Base-by-base conservation (phyloP, 2,329 filamentous ascomycete genomes). In the Fusarium sp. region DNA sequence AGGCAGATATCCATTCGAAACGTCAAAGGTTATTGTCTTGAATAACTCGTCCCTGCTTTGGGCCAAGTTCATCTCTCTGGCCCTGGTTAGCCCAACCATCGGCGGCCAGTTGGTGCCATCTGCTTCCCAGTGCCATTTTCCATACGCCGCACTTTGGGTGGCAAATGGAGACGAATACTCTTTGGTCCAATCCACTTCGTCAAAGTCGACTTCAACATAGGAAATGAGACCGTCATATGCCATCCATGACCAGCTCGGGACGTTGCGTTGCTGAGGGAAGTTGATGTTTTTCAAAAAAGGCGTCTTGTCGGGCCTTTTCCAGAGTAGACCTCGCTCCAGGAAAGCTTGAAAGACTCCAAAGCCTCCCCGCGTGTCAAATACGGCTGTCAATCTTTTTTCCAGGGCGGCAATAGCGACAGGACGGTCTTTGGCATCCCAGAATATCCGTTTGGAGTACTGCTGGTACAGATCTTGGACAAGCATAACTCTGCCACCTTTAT, bases 161-260 rank as follows among this genome's bases (percentile, higher is more conserved):
- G 13, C 7, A 37, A 8, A n/a, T n/a, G 15, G 24, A 40, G 46
- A 44, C 40, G 26, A 28, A 20, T 19, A 50, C 19, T 32, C 52
- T 19, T 26, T 50, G 1, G 22, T 55, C 52, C 52, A 55, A n/a
- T 55, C 15, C 5, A 55, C 52, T 24, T 39, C 8, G 32, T 49
- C 44, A 7, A 55, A 55, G 14, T 32, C 43, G 13, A 55, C 20
- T 9, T 55, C 33, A 5, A 44, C 19, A n/a, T 50, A 39, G 0
- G 24, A 22, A 14, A 55, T 55, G 5, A 44, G 32, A 2, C 52
- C 44, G 7, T 40, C 32, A 14, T 40, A 55, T 11, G 44, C 44
- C 52, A 40, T 55, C 52, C 52, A 55, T 17, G 52, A 55, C 52
- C 52, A 55, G 11, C 44, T 37, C 14, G 52, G 52, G 20, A 55